These are phyloP conservation scores for Moricandia arvensis DNA, from an alignment of 345 rosid genomes.

Conservation along the genomic window DNA sequence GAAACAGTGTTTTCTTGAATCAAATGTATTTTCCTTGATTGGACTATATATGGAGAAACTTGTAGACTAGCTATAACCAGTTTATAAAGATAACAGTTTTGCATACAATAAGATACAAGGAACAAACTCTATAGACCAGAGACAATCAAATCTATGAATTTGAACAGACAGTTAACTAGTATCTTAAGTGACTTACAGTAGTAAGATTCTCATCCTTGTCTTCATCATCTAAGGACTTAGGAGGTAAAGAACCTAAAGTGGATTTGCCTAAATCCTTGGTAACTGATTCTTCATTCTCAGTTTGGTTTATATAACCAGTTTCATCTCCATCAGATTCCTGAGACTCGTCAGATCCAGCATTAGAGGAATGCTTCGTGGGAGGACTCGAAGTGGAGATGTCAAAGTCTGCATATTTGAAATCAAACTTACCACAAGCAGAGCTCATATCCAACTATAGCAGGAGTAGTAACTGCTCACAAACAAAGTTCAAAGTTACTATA, in stretches of 20 bases:
- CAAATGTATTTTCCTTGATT: conserved; percentile 4
- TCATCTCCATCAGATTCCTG: conserved; percentile 45
- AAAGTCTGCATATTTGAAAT: conserved; percentile 38
- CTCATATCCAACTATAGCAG: conserved; percentile 42
- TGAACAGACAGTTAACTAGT: neutral
- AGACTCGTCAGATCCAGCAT: conserved; percentile 32
- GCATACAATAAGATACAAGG: neutral
- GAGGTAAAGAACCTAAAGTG: conserved; percentile 22
- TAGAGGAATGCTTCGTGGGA: conserved; percentile 25
- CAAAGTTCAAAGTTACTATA: neutral
- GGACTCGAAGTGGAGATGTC: conserved; percentile 22
- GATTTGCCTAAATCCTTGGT: conserved; percentile 28
- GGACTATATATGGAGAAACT: neutral
- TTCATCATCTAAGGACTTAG: conserved; percentile 37
- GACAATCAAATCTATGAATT: neutral
- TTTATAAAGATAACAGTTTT: neutral
- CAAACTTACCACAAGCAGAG: conserved; percentile 31
- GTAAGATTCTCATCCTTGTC: conserved; percentile 36
- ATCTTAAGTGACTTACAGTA: conserved; percentile 29
- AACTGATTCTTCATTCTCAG: conserved; percentile 33
- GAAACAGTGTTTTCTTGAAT: neutral
- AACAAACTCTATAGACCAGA: neutral
- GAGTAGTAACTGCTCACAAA: conserved; percentile 24
- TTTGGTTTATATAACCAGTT: conserved; percentile 38
- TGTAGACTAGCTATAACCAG: neutral